Evolutionary conservation across 305 asterid genomes (phyloP).

Genomic region (Fraxinus greggii): DNA sequence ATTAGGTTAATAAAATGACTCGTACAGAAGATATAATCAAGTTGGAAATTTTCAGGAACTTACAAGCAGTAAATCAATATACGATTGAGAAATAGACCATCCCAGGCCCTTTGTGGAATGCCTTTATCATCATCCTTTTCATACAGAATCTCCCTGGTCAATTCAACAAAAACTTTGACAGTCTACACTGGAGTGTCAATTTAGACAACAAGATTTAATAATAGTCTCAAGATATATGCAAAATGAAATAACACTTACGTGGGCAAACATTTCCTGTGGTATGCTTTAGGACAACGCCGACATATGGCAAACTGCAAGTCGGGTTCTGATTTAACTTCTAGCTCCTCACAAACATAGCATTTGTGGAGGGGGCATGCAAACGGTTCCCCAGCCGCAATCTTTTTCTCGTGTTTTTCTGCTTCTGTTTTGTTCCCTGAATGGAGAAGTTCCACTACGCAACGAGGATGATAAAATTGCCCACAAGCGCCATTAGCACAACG

Average conservation of each 20-base stretch:
- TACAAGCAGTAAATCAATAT: conserved; percentile 83
- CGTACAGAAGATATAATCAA: conserved; percentile 19
- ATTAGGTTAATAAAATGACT: conserved; percentile 11
- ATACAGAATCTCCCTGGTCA: conserved; percentile 52
- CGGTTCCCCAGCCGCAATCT: conserved; percentile 59
- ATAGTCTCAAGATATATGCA: conserved; percentile 11
- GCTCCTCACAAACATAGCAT: conserved; percentile 60
- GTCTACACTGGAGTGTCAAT: not conserved
- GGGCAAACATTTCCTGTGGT: conserved; percentile 90
- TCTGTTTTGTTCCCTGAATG: conserved; percentile 48
- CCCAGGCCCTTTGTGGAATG: conserved; percentile 79
- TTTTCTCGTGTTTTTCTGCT: conserved; percentile 41
- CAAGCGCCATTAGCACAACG: conserved; percentile 75
- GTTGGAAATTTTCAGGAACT: conserved; percentile 28
- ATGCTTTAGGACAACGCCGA: conserved; percentile 94
- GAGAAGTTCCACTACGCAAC: conserved; percentile 64
- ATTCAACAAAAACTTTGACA: conserved; percentile 22
- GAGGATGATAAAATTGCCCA: conserved; percentile 75
- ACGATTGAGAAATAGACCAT: conserved; percentile 60
- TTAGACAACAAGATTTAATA: conserved; percentile 5
- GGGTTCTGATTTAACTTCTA: conserved; percentile 51
- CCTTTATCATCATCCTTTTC: conserved; percentile 43
- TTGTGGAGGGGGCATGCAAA: conserved; percentile 77
- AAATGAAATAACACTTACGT: conserved; percentile 43
- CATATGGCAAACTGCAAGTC: conserved; percentile 86